Evolutionary conservation across 306 rosid species (phyloP).

Genomic region (Cicer pinnatifidum): DNA sequence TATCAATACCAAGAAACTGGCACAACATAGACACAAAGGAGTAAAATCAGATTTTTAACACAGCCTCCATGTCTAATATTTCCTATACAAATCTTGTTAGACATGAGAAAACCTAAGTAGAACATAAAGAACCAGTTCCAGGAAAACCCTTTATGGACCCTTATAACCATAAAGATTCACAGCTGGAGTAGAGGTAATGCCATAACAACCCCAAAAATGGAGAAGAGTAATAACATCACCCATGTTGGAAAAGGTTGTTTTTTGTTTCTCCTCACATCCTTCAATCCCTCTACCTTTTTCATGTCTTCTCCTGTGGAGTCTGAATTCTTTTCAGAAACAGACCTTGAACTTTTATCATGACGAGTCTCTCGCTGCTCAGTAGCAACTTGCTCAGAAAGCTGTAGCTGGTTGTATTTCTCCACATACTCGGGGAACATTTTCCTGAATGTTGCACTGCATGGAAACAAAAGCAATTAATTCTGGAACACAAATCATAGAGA

Average conservation of each 20-base stretch:
- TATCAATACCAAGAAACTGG: constrained; percentile 48
- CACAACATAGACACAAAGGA: constrained; percentile 52
- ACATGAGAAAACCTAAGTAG: constrained; percentile 52
- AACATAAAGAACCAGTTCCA: constrained; percentile 52
- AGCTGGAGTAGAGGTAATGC: constrained; percentile 95
- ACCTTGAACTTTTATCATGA: constrained; percentile 51
- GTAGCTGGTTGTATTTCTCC: constrained; percentile 81
- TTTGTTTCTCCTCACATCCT: constrained; percentile 53
- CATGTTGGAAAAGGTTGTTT: constrained; percentile 82
- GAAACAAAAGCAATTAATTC: constrained; percentile 33
- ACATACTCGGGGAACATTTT: constrained; percentile 93
- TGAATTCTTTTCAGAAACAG: constrained; percentile 48
- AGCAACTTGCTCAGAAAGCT: constrained; percentile 57
- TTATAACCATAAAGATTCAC: constrained; percentile 43
- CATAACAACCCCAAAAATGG: constrained; percentile 90
- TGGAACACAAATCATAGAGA: constrained; percentile 28
- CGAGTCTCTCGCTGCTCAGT: constrained; percentile 58
- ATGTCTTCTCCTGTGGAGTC: constrained; percentile 56
- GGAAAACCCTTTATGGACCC: constrained; percentile 42
- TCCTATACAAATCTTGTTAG: constrained; percentile 64
- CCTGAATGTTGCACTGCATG: constrained; percentile 75
- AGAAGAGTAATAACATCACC: constrained; percentile 85
- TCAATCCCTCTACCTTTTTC: constrained; percentile 52
- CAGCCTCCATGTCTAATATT: constrained; percentile 52
- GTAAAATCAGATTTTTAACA: constrained; percentile 49